Evolutionary conservation across 495 filamentous ascomycete species (phyloP).

Genomic region (Penicillium pancosmium): DNA sequence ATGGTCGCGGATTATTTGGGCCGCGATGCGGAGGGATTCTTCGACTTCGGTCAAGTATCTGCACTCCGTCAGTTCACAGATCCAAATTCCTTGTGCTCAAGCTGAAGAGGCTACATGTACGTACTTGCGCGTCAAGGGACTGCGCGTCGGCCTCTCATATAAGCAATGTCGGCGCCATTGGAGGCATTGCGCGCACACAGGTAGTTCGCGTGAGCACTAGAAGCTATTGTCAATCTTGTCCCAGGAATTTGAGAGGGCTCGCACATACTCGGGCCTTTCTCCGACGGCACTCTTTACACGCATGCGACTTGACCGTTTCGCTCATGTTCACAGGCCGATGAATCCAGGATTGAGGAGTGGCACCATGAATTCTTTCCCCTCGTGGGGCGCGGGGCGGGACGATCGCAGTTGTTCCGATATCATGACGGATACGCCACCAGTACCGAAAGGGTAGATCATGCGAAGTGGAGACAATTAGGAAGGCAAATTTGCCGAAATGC

Average conservation of each 20-base stretch:
- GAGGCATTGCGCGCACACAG: conserved; percentile 11
- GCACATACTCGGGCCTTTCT: conserved; percentile 6
- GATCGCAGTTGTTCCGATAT: conserved; percentile 6
- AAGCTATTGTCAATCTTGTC: not conserved
- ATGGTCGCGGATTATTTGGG: conserved; percentile 10
- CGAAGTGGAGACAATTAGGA: not conserved
- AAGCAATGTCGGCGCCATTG: conserved; percentile 10
- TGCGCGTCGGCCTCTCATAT: conserved; percentile 10
- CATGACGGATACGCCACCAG: not conserved
- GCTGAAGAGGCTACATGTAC: not conserved
- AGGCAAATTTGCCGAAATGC: not conserved
- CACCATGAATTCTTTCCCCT: conserved; percentile 5
- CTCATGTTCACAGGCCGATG: conserved; percentile 1
- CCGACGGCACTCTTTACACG: conserved; percentile 9
- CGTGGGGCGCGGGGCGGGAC: conserved; percentile 1
- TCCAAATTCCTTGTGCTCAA: too few species aligned
- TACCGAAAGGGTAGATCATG: conserved; percentile 2
- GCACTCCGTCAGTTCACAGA: not conserved
- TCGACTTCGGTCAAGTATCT: conserved; percentile 12
- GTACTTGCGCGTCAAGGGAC: conserved; percentile 6
- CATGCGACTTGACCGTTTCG: conserved; percentile 5
- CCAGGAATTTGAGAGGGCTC: not conserved
- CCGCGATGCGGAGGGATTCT: conserved; percentile 10
- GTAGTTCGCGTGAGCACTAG: conserved; percentile 12
- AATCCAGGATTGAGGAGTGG: not conserved